Evolutionary conservation across 768 basidiomycete genomes (phyloP).

Genomic region (Macrolepiota dolichaula): DNA sequence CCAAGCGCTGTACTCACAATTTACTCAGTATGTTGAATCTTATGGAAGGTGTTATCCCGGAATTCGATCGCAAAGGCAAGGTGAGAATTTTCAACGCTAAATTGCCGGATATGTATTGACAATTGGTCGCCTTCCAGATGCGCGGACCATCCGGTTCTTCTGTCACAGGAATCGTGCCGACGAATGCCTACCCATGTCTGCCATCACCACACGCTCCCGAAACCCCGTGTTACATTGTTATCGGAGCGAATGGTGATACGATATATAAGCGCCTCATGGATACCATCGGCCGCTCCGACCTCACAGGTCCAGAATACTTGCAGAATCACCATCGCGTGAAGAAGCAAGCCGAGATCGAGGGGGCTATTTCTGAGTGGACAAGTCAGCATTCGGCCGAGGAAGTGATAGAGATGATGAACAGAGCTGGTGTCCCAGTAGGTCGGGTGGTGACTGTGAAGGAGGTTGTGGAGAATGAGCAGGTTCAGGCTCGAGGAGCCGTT

Average conservation of each 20-base stretch:
- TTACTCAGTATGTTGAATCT: constrained; percentile 62
- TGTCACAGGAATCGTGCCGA: constrained; percentile 72
- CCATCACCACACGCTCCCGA: constrained; percentile 31
- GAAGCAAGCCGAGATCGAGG: constrained; percentile 61
- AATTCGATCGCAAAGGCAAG: constrained; percentile 70
- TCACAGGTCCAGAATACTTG: constrained; percentile 50
- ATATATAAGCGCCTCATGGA: constrained; percentile 68
- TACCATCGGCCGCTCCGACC: constrained; percentile 54
- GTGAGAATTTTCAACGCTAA: constrained; percentile 25
- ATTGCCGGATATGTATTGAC: neutral
- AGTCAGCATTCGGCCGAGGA: constrained; percentile 44
- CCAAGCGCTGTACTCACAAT: neutral
- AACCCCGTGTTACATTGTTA: constrained; percentile 59
- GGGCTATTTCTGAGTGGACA: constrained; percentile 63
- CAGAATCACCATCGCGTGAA: constrained; percentile 62
- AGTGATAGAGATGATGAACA: constrained; percentile 45
- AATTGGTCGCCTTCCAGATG: constrained; percentile 33
- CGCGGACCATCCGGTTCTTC: constrained; percentile 75
- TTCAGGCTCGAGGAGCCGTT: constrained; percentile 50
- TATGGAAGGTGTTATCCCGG: constrained; percentile 77
- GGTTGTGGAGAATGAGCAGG: constrained; percentile 56
- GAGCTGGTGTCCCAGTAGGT: constrained; percentile 60
- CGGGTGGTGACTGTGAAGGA: constrained; percentile 62
- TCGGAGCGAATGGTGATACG: constrained; percentile 70
- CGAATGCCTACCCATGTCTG: constrained; percentile 69